phyloP scores from a whole-genome alignment of 345 rosid genomes.

The Schrenkiella parvula region DNA sequence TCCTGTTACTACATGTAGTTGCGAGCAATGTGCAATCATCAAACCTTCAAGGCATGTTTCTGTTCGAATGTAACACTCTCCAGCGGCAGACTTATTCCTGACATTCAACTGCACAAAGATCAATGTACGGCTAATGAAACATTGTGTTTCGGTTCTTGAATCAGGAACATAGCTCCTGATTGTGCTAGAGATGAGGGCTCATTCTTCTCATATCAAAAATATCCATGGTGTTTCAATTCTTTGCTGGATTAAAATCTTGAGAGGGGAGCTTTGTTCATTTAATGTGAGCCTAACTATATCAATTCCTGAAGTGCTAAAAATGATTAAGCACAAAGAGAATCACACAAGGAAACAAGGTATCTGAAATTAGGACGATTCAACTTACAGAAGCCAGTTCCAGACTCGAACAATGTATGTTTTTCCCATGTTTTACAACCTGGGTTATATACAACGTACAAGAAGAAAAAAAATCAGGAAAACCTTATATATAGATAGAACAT shows the following conservation, averaged over 20 bases:
- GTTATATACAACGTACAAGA: slow-evolving; percentile 23
- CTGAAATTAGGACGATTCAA: slow-evolving; percentile 21
- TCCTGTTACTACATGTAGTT: not conserved
- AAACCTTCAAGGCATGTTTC: slow-evolving; percentile 96
- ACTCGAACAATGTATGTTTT: slow-evolving; percentile 86
- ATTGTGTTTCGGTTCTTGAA: not conserved
- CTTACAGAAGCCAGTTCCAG: slow-evolving; percentile 96
- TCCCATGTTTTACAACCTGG: slow-evolving; percentile 88
- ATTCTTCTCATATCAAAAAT: slow-evolving; percentile 3
- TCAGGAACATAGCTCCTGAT: slow-evolving; percentile 2
- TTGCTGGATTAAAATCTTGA: not conserved
- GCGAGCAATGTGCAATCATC: not conserved
- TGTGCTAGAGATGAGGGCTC: slow-evolving; percentile 4
- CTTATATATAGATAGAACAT: slow-evolving; percentile 8
- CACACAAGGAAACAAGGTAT: not conserved
- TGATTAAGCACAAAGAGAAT: not conserved
- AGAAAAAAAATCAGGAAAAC: slow-evolving; percentile 21
- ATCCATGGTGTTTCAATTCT: slow-evolving; percentile 19
- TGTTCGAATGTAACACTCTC: slow-evolving; percentile 84
- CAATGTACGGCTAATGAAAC: not conserved
- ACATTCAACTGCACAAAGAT: slow-evolving; percentile 70
- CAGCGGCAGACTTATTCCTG: slow-evolving; percentile 93
- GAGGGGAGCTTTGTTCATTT: slow-evolving; percentile 3
- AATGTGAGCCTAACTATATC: slow-evolving; percentile 2
- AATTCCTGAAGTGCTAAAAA: slow-evolving; percentile 9